A percentile compares a stretch with the other conserved stretches of the same genome.
These are phyloP conservation scores for Podila clonocystis DNA, from an alignment of 192 early-diverging fungal genomes.

Conservation along the genomic window DNA sequence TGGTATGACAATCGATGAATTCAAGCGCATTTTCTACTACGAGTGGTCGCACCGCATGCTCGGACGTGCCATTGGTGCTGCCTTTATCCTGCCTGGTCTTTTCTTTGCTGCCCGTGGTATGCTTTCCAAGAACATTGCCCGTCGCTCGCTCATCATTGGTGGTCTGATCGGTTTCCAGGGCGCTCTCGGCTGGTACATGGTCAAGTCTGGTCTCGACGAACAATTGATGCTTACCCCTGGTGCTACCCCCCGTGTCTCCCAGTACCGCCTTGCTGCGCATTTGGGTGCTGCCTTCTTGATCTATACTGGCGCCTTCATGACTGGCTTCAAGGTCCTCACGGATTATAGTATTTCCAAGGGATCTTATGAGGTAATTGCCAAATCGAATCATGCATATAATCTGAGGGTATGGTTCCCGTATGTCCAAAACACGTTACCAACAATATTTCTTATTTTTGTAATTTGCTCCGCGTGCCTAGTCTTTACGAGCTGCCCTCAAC, in stretches of 20 bases:
- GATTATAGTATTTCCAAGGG: conserved; percentile 68
- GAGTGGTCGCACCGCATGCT: conserved; percentile 98
- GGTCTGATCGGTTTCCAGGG: conserved; percentile 84
- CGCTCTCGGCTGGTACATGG: conserved; percentile 98
- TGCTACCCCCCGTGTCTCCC: conserved; percentile 90
- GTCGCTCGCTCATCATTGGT: conserved; percentile 69
- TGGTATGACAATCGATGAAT: conserved; percentile 88
- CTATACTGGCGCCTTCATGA: conserved; percentile 82
- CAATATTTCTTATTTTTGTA: background rate
- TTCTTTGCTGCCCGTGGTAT: conserved; percentile 87
- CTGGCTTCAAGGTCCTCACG: conserved; percentile 82
- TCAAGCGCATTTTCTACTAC: conserved; percentile 98
- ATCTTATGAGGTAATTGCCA: conserved; percentile 38
- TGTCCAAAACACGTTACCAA: background rate
- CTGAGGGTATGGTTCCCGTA: background rate
- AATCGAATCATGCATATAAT: background rate
- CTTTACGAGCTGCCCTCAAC: conserved; percentile 54
- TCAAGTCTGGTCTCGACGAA: conserved; percentile 88
- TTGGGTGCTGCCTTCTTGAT: conserved; percentile 88
- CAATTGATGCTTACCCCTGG: conserved; percentile 81
- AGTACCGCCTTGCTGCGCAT: conserved; percentile 94
- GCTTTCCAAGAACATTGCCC: conserved; percentile 73
- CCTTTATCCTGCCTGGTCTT: conserved; percentile 86
- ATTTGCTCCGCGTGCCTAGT: conserved; percentile 11
- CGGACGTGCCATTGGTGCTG: conserved; percentile 91